Conservation (phyloP, 1,139 yeast species). For the Eremothecium cymbalariae region DNA sequence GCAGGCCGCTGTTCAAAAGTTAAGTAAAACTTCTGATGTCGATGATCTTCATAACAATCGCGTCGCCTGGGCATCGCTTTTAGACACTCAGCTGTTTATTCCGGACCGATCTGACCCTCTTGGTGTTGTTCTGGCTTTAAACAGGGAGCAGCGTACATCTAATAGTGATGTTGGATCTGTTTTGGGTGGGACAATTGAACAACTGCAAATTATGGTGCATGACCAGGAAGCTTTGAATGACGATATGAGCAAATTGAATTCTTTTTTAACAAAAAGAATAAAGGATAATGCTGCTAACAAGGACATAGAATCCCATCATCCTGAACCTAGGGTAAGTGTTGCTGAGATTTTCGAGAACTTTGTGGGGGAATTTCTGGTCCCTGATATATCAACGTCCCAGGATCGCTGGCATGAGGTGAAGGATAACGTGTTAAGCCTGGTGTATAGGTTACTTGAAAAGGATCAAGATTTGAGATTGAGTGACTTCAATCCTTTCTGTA, state of each 20-base stretch:
- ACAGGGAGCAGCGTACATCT: constrained; percentile 11
- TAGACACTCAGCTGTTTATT: constrained; percentile 23
- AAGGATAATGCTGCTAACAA: constrained; percentile 6
- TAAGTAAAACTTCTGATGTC: constrained; percentile 6
- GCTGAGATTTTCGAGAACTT: constrained; percentile 10
- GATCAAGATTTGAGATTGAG: constrained; percentile 13
- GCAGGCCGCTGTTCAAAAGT: constrained; percentile 14
- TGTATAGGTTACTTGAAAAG: constrained; percentile 12
- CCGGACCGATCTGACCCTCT: constrained; percentile 31
- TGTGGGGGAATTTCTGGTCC: constrained; percentile 11
- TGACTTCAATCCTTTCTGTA: constrained; percentile 15
- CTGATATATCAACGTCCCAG: constrained; percentile 11
- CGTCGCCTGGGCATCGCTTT: constrained; percentile 17
- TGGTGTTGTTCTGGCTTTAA: constrained; percentile 22
- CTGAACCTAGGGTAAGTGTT: constrained; percentile 7
- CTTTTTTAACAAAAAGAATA: constrained; percentile 6
- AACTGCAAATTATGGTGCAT: constrained; percentile 12
- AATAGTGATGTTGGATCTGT: constrained; percentile 6
- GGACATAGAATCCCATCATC: constrained; percentile 7
- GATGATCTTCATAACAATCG: constrained; percentile 6
- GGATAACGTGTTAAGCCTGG: constrained; percentile 6
- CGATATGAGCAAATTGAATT: constrained; percentile 10
- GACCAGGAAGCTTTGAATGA: constrained; percentile 15
- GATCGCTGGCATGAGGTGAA: constrained; percentile 8
- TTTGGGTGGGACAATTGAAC: constrained; percentile 7